Percentiles rank a stretch among this genome's conserved stretches.
These are phyloP conservation scores for Fusarium coffeatum DNA, from an alignment of 2,329 filamentous ascomycete species.

Conservation along the genomic window DNA sequence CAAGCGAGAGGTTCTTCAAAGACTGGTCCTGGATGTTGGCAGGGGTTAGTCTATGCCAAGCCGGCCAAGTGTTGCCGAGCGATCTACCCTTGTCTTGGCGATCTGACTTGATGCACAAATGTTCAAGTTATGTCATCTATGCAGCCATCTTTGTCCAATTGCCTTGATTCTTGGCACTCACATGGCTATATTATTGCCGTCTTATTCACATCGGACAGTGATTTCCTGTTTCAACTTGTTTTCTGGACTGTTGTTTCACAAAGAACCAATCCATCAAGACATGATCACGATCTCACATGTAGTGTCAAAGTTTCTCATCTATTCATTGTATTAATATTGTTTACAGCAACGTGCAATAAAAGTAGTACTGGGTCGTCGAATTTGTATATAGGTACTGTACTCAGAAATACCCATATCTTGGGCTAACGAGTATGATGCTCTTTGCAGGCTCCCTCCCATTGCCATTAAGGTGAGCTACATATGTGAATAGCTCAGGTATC, in stretches of 20 bases:
- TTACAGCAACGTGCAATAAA: neutral
- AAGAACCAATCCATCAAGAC: neutral
- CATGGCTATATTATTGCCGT: neutral
- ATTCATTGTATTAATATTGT: neutral
- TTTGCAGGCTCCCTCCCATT: slow-evolving; percentile 4
- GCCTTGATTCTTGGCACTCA: slow-evolving; percentile 10
- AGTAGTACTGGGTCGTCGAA: neutral
- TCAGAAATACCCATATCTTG: neutral
- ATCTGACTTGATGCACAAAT: slow-evolving; percentile 19
- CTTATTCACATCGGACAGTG: slow-evolving; percentile 2
- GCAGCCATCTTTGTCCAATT: slow-evolving; percentile 21
- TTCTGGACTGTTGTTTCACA: neutral
- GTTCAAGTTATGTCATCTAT: slow-evolving; percentile 26
- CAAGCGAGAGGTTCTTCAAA: neutral
- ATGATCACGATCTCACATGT: neutral
- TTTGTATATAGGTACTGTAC: slow-evolving; percentile 7
- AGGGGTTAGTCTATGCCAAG: slow-evolving; percentile 37
- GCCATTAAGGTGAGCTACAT: slow-evolving; percentile 36
- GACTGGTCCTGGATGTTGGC: slow-evolving; percentile 5
- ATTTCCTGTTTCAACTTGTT: neutral
- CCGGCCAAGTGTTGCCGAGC: slow-evolving; percentile 42
- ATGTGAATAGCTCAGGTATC: slow-evolving; percentile 45
- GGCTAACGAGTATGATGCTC: neutral
- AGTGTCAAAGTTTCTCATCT: neutral
- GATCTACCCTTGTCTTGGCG: slow-evolving; percentile 40